Evolutionary conservation across 495 filamentous ascomycete genomes (phyloP), one percentile per base, ranked within the genome.

Genomic region (Endocarpon pusillum): DNA sequence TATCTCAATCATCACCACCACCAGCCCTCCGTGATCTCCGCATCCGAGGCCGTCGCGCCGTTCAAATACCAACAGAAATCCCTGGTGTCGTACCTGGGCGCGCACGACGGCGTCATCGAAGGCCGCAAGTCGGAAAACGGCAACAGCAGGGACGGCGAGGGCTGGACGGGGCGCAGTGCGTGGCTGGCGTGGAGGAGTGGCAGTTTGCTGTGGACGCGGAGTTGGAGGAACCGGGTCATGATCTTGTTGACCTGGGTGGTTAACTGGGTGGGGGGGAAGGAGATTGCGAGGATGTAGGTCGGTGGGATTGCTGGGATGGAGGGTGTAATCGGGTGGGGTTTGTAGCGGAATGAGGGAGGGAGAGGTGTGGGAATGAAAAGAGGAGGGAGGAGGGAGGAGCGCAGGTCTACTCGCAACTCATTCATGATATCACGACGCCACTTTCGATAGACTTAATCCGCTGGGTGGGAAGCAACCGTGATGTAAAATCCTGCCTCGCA

Each of bases 171-270:
- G 2, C 9, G 41, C 11, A 34, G 40, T 12, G 47, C 47, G 4
- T 50, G 47, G 47, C 20, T 42, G 34, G 47, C 47, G 12, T 50
- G 47, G 47, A 33, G 44, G 33, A 43, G 39, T 28, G 35, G 35
- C 18, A 47, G 36, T 23, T 34, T 47, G 23, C 27, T 39, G 35
- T 50, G 44, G 44, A 47, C 47, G 36, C 23, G 47, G 19, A 50
- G 47, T 32, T 50, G 44, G 44, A 26, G 47, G 24, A 32, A 43
- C 29, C 34, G 36, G 36, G 14, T 38, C 4, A 39, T 47, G 37
- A 46, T 50, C 21, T 8, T 43, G 18, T 31, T 47, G 17, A 38
- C 38, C 16, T 50, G 47, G 47, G 22, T 35, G 1, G 18, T 45
- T 11, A 43, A 42, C 17, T 39, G 34, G 38, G 3, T 44, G 14